phyloP scores from a whole-genome alignment of 768 basidiomycete species.

The Coprinopsis sp. region DNA sequence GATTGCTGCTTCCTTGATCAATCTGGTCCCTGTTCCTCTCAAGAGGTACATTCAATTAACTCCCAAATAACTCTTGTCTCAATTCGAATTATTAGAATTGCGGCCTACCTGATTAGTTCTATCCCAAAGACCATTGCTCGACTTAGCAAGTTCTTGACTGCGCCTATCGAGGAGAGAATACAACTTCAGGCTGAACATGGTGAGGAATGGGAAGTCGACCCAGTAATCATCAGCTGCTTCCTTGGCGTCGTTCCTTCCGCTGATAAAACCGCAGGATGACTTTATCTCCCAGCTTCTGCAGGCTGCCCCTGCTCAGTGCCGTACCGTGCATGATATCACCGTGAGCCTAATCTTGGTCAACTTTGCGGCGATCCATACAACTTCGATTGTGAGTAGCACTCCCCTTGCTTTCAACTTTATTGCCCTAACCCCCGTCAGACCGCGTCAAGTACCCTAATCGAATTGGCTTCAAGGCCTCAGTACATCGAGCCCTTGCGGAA shows the following conservation, averaged over 20 bases:
- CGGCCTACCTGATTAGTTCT: conserved; percentile 9
- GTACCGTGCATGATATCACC: conserved; percentile 20
- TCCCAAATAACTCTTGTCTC: not conserved
- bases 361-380: conserved; percentile 38
- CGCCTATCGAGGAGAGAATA: conserved; percentile 11
- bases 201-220: conserved; percentile 28
- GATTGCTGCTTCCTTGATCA: conserved; percentile 15
- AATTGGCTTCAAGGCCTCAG: conserved; percentile 28
- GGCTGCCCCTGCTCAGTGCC: conserved; percentile 24
- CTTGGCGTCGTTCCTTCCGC: not conserved
- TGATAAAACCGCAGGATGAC: conserved; percentile 33
- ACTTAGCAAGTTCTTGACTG: conserved; percentile 5
- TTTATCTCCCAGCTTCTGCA: conserved; percentile 43
- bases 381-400: conserved; percentile 26
- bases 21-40: conserved; percentile 27
- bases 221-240: conserved; percentile 19
- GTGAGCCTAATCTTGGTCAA: conserved; percentile 30
- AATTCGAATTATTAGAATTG: conserved; percentile 4
- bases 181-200: conserved; percentile 2
- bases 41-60: conserved; percentile 18
- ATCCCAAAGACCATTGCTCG: conserved; percentile 5
- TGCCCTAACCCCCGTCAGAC: conserved; percentile 16
- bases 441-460: conserved; percentile 33
- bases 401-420: not conserved
- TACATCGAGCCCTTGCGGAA: conserved; percentile 35